A percentile compares a stretch with the other conserved stretches of the same genome.
Conservation (phyloP, 176 grass and related monocot species). For the Rhynchospora pubera region DNA sequence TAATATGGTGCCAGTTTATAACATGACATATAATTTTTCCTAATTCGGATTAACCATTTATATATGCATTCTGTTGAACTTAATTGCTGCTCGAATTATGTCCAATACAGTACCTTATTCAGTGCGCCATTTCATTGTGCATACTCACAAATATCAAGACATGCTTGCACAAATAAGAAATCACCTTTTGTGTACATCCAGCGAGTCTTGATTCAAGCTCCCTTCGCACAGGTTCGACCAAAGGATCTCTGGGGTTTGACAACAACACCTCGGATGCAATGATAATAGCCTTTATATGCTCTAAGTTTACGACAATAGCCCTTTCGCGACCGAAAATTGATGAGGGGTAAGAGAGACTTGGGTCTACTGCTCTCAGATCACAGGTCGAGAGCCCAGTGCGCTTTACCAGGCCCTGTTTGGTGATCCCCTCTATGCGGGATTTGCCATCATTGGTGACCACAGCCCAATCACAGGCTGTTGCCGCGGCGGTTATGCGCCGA, state of each 20-base stretch:
- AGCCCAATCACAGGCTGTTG: conserved; percentile 21
- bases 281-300: conserved; percentile 55
- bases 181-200: neutral
- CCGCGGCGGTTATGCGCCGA: neutral
- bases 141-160: neutral
- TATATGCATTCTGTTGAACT: neutral
- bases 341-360: conserved; percentile 38
- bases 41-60: neutral
- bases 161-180: neutral
- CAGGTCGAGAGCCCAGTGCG: conserved; percentile 38
- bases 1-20: neutral
- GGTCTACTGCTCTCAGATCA: conserved; percentile 46
- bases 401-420: conserved; percentile 33
- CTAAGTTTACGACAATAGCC: conserved; percentile 60
- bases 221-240: conserved; percentile 35
- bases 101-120: neutral
- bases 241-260: conserved; percentile 31
- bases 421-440: conserved; percentile 24
- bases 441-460: conserved; percentile 19
- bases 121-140: neutral
- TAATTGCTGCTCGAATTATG: neutral
- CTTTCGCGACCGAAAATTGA: conserved; percentile 39
- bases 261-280: conserved; percentile 63
- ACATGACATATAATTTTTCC: neutral
- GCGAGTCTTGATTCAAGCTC: conserved; percentile 35